Evolutionary conservation across 352 stramenopile genomes (phyloP), one percentile per base, ranked within the genome.

Genomic region (Phytopythium oedochilum): DNA sequence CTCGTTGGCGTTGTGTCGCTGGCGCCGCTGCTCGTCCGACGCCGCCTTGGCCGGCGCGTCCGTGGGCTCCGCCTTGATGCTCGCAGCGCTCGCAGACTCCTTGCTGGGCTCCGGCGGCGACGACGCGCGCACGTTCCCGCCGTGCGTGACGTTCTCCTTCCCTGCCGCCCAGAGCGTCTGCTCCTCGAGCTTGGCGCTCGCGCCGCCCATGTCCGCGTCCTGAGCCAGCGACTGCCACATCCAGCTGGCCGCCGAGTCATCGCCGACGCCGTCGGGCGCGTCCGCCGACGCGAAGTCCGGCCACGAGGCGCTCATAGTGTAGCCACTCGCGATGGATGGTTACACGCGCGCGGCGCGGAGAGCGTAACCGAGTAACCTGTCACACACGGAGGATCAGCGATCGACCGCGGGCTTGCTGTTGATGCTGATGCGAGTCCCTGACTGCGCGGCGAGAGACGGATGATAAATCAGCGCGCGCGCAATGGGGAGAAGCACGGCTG

Each of bases 1-100:
- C 48, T 89, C 79, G 39, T 83, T 88, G 23, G 69, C 68, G 43
- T 89, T 89, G 61, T 84, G 79, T 6, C 73, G 65, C 55, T 70
- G 66, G 26, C 73, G 68, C 0, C 79, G 74, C 53, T 83, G 64
- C 32, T 72, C 71, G 8, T 73, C 63, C 47, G 60, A 18, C 28
- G 40, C 29, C 53, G 28, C 34, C 48, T 53, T 26, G 57, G 40
- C 18, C n/a, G n/a, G 38, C 38, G 23, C 43, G 15, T n/a, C 39
- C 10, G 34, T 46, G 18, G 29, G 31, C 17, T 52, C 39, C 35
- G 58, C 7, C 10, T 44, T 26, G 38, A 26, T 23, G 36, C 36
- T 42, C 18, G 18, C 36, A 9, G 34, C 34, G 10, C 10, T 12
- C n/a, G 9, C 20, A n/a, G 22, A 7, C 20, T 9, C n/a, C 9